These are phyloP conservation scores for Phytomonas sp. DNA, from an alignment of 208 protist species.

Conservation along the genomic window DNA sequence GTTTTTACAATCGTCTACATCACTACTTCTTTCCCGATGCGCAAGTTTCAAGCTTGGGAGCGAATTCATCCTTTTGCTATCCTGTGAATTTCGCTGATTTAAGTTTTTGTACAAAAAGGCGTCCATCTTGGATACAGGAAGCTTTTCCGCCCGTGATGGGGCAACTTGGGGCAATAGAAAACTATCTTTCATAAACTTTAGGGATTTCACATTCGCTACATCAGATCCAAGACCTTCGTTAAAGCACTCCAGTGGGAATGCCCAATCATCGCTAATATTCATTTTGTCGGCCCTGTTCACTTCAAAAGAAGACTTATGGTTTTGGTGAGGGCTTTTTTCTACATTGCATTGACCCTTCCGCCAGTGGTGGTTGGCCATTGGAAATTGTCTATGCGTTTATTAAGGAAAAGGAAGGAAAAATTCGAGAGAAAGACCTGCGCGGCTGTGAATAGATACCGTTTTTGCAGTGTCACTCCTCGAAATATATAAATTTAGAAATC, in stretches of 20 bases:
- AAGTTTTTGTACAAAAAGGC: neutral
- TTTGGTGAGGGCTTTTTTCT: neutral
- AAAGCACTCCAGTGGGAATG: neutral
- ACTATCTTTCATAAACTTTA: neutral
- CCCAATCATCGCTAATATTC: neutral
- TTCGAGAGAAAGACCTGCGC: neutral
- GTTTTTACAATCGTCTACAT: neutral
- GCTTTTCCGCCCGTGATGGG: neutral
- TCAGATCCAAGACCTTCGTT: neutral
- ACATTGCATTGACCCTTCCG: neutral
- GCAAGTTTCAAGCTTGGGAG: neutral
- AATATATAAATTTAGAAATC: neutral
- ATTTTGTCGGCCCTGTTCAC: neutral
- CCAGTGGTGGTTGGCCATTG: neutral
- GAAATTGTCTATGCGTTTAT: neutral
- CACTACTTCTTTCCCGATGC: neutral
- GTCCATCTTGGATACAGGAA: neutral
- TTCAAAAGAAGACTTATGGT: neutral
- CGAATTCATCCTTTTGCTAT: neutral
- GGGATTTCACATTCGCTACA: neutral
- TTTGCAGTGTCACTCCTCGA: neutral
- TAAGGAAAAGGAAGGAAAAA: neutral
- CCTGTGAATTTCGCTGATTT: neutral
- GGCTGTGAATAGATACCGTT: neutral
- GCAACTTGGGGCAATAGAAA: neutral